phyloP scores from a whole-genome alignment of 805 yeast genomes.

The Torulaspora microellipsoides region DNA sequence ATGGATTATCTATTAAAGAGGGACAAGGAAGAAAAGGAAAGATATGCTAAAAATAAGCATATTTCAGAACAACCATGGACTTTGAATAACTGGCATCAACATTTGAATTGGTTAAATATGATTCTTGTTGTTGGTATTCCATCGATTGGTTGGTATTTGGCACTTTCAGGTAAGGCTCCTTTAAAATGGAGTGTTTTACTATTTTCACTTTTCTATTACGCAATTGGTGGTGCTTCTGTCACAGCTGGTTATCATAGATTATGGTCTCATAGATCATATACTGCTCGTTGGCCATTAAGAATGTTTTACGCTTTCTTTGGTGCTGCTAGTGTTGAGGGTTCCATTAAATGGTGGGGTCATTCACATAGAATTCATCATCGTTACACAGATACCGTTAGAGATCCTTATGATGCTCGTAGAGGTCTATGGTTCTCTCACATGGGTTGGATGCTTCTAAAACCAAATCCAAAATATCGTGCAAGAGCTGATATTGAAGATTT shows the following conservation, averaged over 20 bases:
- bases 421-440: conserved; percentile 83
- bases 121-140: conserved; percentile 62
- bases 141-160: conserved; percentile 44
- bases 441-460: conserved; percentile 80
- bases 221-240: conserved; percentile 64
- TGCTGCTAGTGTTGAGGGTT: conserved; percentile 79
- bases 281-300: conserved; percentile 56
- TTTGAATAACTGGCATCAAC: conserved; percentile 60
- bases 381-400: conserved; percentile 77
- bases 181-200: conserved; percentile 45
- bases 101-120: conserved; percentile 74
- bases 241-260: conserved; percentile 83
- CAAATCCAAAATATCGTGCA: conserved; percentile 78
- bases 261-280: conserved; percentile 72
- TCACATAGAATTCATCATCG: conserved; percentile 83
- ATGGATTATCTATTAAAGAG: conserved; percentile 44
- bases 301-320: conserved; percentile 71
- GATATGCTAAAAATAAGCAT: conserved; percentile 43
- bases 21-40: conserved; percentile 40
- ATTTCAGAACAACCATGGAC: conserved; percentile 82
- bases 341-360: conserved; percentile 87
- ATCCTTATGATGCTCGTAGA: conserved; percentile 79
- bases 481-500: conserved; percentile 79
- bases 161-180: conserved; percentile 40
- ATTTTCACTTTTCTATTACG: conserved; percentile 49